Percentiles rank a stretch among this genome's conserved stretches.
These are phyloP conservation scores for Hordeum vulgare DNA, from an alignment of 176 grass and related monocot species.

Conservation along the genomic window DNA sequence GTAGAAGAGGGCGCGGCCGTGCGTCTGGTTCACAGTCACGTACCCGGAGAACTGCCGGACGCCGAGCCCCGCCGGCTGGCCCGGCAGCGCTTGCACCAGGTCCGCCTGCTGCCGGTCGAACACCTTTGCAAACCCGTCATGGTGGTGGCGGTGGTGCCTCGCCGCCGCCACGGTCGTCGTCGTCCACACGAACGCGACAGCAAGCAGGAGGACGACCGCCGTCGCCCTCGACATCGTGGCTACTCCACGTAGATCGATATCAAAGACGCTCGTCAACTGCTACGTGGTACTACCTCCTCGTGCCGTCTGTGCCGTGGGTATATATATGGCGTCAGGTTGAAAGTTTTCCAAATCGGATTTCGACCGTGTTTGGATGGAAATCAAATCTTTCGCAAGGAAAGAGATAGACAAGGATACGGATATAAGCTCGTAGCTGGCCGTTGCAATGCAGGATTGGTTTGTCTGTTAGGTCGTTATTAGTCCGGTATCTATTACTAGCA, in stretches of 20 bases:
- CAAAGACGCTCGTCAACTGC: background rate
- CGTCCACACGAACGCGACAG: background rate
- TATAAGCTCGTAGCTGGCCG: background rate
- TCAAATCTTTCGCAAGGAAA: background rate
- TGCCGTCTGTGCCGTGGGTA: background rate
- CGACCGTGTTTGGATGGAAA: background rate
- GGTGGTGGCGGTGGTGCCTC: background rate
- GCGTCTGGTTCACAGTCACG: slow-evolving; percentile 69
- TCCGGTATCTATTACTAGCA: background rate
- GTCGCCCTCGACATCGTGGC: background rate
- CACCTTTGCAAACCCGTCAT: background rate
- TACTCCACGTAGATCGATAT: background rate
- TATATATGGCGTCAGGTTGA: background rate
- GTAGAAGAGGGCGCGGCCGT: slow-evolving; percentile 82
- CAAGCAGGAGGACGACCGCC: background rate
- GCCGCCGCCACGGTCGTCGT: background rate
- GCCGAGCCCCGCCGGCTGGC: slow-evolving; percentile 40
- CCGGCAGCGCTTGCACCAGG: slow-evolving; percentile 41
- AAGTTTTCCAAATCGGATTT: background rate
- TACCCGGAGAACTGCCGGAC: slow-evolving; percentile 68
- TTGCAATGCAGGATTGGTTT: background rate
- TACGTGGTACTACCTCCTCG: background rate
- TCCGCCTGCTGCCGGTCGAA: slow-evolving; percentile 52
- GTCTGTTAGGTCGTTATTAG: background rate
- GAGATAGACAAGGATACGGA: background rate